Evolutionary conservation across 1,139 yeast genomes (phyloP).

Genomic region (Nakaseomyces kungkrabaensis): DNA sequence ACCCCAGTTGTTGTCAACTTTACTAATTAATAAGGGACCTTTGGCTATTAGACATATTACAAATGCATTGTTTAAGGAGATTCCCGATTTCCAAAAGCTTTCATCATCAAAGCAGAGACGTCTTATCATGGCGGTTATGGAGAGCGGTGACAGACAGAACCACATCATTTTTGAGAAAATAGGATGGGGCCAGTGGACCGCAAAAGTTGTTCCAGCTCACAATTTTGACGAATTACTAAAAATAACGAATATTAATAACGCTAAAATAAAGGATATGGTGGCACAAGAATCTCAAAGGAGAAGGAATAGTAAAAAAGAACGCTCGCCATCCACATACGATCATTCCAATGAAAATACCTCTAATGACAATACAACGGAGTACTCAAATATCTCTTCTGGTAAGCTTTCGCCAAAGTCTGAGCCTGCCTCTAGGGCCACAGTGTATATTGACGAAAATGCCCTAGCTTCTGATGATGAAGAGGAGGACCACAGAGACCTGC

Average conservation of each 20-base stretch:
- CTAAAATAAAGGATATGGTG: slow-evolving; percentile 31
- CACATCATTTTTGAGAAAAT: slow-evolving; percentile 79
- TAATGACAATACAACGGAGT: background rate
- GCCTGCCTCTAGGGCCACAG: slow-evolving; percentile 7
- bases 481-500: slow-evolving; percentile 14
- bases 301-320: slow-evolving; percentile 35
- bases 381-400: background rate
- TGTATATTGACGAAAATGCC: slow-evolving; percentile 36
- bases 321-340: slow-evolving; percentile 5
- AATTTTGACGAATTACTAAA: slow-evolving; percentile 36
- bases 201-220: slow-evolving; percentile 43
- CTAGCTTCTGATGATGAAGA: slow-evolving; percentile 33
- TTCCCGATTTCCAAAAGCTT: slow-evolving; percentile 68
- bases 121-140: slow-evolving; percentile 81
- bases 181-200: slow-evolving; percentile 99
- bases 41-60: slow-evolving; percentile 86
- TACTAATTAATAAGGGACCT: slow-evolving; percentile 71
- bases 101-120: slow-evolving; percentile 85
- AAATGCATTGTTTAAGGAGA: slow-evolving; percentile 61
- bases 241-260: slow-evolving; percentile 26
- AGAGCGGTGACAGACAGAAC: slow-evolving; percentile 52
- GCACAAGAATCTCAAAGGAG: slow-evolving; percentile 15
- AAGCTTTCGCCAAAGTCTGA: slow-evolving; percentile 4
- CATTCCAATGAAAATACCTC: background rate
- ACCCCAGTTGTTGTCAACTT: slow-evolving; percentile 61